Percentiles rank a stretch among this genome's conserved stretches.
Conservation (phyloP, 352 stramenopile species). For the Globisporangium solare region DNA sequence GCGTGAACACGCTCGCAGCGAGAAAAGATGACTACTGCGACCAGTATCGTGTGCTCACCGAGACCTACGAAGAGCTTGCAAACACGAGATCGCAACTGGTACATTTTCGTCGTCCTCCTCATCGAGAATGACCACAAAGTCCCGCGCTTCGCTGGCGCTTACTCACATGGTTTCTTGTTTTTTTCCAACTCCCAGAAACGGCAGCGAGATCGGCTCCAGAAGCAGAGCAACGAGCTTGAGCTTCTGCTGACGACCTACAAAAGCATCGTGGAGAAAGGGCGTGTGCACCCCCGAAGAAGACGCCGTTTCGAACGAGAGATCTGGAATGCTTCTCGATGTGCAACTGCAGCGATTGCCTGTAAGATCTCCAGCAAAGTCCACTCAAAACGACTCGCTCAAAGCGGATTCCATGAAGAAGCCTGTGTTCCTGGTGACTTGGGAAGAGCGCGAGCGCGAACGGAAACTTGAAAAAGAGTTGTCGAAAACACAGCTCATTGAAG, state of each 20-base stretch:
- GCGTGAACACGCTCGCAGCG: conserved; percentile 32
- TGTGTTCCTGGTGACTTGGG: conserved; percentile 62
- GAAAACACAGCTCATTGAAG: conserved; percentile 53
- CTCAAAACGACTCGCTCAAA: not conserved
- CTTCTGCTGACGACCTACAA: conserved; percentile 51
- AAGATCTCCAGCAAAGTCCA: no score
- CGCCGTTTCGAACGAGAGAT: no score
- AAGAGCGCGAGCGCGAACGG: conserved; percentile 58
- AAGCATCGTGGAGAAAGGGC: conserved; percentile 34
- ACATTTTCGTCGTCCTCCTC: not conserved
- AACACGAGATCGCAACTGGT: conserved; percentile 25
- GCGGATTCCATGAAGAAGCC: conserved; percentile 29
- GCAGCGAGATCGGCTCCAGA: conserved; percentile 36
- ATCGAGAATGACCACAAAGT: not conserved
- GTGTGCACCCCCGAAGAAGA: not conserved
- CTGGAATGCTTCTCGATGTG: no score
- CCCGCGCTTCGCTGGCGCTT: not conserved
- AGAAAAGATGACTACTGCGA: conserved; percentile 38
- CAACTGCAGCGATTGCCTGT: no score
- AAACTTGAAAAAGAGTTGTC: conserved; percentile 53
- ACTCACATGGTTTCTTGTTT: not conserved
- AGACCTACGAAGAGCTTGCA: conserved; percentile 16
- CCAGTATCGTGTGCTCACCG: conserved; percentile 19
- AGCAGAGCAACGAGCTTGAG: conserved; percentile 48
- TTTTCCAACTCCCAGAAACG: conserved; percentile 20